phyloP scores from a whole-genome alignment of 495 filamentous ascomycete genomes.

The Talaromyces wortmannii region DNA sequence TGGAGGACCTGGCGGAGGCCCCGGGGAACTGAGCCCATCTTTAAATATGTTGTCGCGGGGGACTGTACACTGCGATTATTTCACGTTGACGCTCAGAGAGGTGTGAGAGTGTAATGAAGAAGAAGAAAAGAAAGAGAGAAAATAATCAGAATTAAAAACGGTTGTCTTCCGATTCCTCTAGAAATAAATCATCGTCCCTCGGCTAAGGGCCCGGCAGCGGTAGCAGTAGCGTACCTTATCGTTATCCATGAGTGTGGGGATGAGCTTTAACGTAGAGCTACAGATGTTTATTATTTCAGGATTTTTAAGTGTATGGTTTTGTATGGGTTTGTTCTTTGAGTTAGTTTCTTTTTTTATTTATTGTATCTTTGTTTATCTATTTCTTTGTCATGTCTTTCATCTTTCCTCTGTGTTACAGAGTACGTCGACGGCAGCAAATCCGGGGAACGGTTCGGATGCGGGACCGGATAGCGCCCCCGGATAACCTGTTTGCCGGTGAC shows the following conservation, averaged over 20 bases:
- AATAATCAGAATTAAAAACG: neutral
- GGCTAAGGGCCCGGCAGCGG: conserved; percentile 33
- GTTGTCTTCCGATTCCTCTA: too few species aligned
- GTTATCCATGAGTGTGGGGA: too few species aligned
- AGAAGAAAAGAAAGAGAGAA: neutral
- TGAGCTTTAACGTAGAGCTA: neutral
- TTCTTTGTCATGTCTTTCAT: too few species aligned
- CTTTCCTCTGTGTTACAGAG: too few species aligned
- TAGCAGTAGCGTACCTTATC: too few species aligned
- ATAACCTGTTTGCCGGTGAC: too few species aligned
- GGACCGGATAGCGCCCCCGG: neutral
- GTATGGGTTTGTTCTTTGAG: too few species aligned
- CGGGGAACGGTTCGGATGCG: neutral
- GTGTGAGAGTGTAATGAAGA: neutral
- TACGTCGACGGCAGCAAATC: neutral
- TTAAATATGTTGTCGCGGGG: neutral
- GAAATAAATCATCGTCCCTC: conserved; percentile 10
- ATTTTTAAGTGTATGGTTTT: too few species aligned
- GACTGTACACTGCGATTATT: neutral
- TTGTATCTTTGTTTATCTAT: too few species aligned
- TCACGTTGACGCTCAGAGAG: neutral
- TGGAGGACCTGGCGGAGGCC: conserved; percentile 71
- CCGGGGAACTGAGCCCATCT: conserved; percentile 51
- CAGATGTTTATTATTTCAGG: neutral
- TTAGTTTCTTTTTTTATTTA: too few species aligned